Evolutionary conservation across 257 asterid species (phyloP), one percentile per base, ranked within the genome.

Genomic region (Perilla frutescens): DNA sequence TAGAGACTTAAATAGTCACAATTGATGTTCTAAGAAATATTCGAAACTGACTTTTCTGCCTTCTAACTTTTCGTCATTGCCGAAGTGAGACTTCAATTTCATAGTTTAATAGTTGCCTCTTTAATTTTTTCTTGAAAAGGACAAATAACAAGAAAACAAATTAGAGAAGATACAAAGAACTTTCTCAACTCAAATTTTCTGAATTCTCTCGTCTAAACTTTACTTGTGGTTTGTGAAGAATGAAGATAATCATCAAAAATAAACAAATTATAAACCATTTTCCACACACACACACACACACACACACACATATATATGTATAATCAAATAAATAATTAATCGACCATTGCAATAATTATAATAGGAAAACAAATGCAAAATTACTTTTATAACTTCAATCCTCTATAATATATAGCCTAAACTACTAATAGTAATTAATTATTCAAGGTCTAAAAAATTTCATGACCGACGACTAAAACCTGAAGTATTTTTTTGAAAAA

Each of bases 391-490:
- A 20, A 20, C 26, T 20, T 20, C 1, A 20, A 20, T 20, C 26
- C 26, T 20, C 26, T 20, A 20, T 20, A 20, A n/a, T 62, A 43
- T 4, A 40, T 15, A 14, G 2, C 48, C n/a, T 4, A 14, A n/a
- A n/a, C n/a, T n/a, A 20, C 26, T 13, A 11, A 10, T 12, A 9
- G 10, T 66, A 20, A 29, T 49, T 1, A 12, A 31, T 45, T 49
- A 56, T 59, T 40, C 12, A 36, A 66, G 62, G 68, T 26, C 53
- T 34, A 55, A 47, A 55, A 47, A 66, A 48, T 57, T 68, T 47
- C 54, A 47, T 3, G 49, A 57, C 15, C 29, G 7, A 43, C 26
- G 50, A 39, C 65, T 49, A 7, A 41, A 32, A 75, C 4, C 39
- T 7, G 12, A 4, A 4, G 9, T 39, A 7, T 51, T 41, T 1